Conservation (phyloP, 2,329 filamentous ascomycete species). For the Xylaria sp. region DNA sequence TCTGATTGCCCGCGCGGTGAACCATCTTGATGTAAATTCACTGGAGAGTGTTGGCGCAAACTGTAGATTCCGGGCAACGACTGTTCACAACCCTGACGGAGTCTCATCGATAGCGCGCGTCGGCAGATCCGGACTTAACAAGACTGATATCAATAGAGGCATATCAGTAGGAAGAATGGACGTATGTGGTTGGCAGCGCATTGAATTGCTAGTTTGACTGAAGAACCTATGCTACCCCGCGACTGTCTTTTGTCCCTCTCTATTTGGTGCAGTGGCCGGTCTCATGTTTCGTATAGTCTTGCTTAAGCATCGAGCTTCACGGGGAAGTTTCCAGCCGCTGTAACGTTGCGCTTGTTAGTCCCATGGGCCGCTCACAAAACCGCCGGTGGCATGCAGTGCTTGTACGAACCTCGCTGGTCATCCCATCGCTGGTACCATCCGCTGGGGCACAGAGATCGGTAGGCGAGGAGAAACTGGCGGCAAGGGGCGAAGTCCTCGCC, state of each 20-base stretch:
- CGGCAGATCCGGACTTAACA: not conserved
- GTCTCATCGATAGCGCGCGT: not conserved
- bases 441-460: slow-evolving; percentile 95
- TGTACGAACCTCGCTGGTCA: slow-evolving; percentile 79
- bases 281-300: slow-evolving; percentile 25
- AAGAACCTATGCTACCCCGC: slow-evolving; percentile 27
- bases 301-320: slow-evolving; percentile 56
- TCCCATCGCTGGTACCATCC: slow-evolving; percentile 94
- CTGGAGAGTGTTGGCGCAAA: not conserved
- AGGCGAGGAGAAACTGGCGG: slow-evolving; percentile 93
- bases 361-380: slow-evolving; percentile 7
- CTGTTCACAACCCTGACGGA: not conserved
- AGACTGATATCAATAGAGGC: not conserved
- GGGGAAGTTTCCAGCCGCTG: slow-evolving; percentile 65
- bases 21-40: not conserved
- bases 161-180: slow-evolving; percentile 8
- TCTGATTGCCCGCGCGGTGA: not conserved
- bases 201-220: slow-evolving; percentile 25
- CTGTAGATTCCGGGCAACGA: not conserved
- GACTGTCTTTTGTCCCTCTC: slow-evolving; percentile 15
- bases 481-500: slow-evolving; percentile 97
- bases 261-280: slow-evolving; percentile 5
- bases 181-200: slow-evolving; percentile 14
- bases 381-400: not conserved
- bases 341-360: slow-evolving; percentile 22